Base-by-base conservation (phyloP, 768 basidiomycete species). In the Lactarius indigo region DNA sequence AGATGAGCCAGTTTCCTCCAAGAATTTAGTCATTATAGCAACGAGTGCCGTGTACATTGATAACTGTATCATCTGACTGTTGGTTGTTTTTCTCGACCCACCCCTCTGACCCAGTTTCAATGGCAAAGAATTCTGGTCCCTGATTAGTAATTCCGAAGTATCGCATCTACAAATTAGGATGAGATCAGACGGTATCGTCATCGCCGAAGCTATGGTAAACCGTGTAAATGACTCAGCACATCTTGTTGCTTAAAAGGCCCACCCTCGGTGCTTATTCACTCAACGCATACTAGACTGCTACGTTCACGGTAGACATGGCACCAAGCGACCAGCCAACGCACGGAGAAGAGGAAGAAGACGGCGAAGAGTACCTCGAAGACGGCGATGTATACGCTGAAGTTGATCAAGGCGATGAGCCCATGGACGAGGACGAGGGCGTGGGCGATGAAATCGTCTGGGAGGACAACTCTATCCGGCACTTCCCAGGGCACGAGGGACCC, bases 381-480 rank as follows among this genome's bases (percentile, higher is more conserved):
- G 86, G 86, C 57, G 91, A 92, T 64, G 82, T 91, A 56, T 79
- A 85, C 23, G 80, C 78, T 54, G 91, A 90, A 73, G 78, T 90
- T 18, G 88, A 88, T 61, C 87, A 89, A 41, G 89, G 81, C 9
- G 87, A 91, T 66, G 76, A 78, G 7, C 86, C 83, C 10, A 93
- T 92, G 87, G 90, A 90, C 56, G 88, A 87, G 9, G 89, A 87
- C 15, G 78, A 76, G 18, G 78, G 60, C 5, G 72, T 73, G 1
- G 72, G 54, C 33, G 73, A 60, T 30, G 70, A 74, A 37, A 69
- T 75, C 35, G 66, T 76, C 26, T 82, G 75, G 64, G 78, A 85
- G 68, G 85, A 86, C 74, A 90, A 86, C 73, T 87, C 87, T 13
- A 79, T 91, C 15, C 89, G 88, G 74, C 81, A 83, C 65, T 94